These are phyloP conservation scores for Curvularia verruculosa DNA, from an alignment of 2,329 filamentous ascomycete genomes.

Conservation along the genomic window DNA sequence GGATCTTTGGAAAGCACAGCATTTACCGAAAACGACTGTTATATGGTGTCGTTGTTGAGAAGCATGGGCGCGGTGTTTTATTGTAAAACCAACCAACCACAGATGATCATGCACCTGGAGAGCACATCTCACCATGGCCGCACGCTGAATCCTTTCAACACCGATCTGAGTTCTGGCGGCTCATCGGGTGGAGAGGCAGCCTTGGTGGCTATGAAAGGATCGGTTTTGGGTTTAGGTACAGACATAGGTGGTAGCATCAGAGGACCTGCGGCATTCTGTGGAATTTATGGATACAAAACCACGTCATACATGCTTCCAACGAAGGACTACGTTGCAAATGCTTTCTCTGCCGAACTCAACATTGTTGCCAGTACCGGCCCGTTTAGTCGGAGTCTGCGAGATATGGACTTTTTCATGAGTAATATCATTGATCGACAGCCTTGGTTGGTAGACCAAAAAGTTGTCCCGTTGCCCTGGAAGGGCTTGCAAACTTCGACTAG, in stretches of 20 bases:
- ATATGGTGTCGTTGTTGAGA: slow-evolving; percentile 61
- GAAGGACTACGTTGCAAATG: slow-evolving; percentile 11
- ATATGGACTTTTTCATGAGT: slow-evolving; percentile 26
- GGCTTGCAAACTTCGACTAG: slow-evolving; percentile 18
- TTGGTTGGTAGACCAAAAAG: slow-evolving; percentile 22
- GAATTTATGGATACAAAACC: slow-evolving; percentile 38
- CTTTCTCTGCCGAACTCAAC: slow-evolving; percentile 25
- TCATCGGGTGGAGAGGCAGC: slow-evolving; percentile 47
- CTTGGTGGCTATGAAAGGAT: slow-evolving; percentile 28
- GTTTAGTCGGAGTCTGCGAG: slow-evolving; percentile 24
- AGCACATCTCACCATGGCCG: slow-evolving; percentile 59
- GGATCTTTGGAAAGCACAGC: slow-evolving; percentile 56
- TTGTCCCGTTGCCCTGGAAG: slow-evolving; percentile 30
- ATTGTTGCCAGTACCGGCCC: slow-evolving; percentile 22
- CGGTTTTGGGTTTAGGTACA: slow-evolving; percentile 29
- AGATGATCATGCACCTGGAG: slow-evolving; percentile 60
- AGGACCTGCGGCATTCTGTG: slow-evolving; percentile 29
- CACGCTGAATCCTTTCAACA: slow-evolving; percentile 54
- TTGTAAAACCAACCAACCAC: slow-evolving; percentile 59
- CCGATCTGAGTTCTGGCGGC: slow-evolving; percentile 54
- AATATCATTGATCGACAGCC: slow-evolving; percentile 19
- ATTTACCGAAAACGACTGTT: slow-evolving; percentile 59
- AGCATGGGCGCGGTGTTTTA: slow-evolving; percentile 60
- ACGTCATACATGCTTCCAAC: slow-evolving; percentile 27
- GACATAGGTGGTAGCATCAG: slow-evolving; percentile 37